These are phyloP conservation scores for Globisporangium parvum DNA, from an alignment of 352 stramenopile species.

Conservation along the genomic window DNA sequence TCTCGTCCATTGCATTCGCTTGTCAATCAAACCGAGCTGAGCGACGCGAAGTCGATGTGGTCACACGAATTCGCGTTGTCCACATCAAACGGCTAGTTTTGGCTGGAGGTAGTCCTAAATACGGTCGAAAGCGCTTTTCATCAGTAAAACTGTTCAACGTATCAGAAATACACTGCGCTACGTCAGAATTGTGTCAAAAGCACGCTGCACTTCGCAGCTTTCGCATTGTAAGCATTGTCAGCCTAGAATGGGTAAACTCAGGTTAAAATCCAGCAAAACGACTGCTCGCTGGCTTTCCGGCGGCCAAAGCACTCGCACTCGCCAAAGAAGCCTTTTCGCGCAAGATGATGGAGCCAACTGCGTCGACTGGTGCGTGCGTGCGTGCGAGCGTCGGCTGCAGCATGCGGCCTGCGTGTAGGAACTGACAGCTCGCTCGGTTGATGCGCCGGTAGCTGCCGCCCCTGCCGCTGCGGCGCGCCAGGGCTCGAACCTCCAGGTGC, in stretches of 20 bases:
- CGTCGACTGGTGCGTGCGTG: constrained; percentile 7
- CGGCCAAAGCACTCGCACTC: not conserved
- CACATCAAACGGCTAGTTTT: not conserved
- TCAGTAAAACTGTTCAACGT: no score
- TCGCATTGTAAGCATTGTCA: not conserved
- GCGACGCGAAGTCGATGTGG: no score
- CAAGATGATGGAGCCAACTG: constrained; percentile 19
- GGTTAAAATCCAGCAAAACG: not conserved
- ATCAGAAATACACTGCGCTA: not conserved
- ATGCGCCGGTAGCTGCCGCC: constrained; percentile 1
- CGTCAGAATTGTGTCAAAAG: not conserved
- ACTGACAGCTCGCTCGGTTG: not conserved
- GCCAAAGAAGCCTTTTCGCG: not conserved
- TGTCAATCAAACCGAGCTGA: not conserved
- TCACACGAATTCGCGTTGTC: no score
- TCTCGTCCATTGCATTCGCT: constrained; percentile 44
- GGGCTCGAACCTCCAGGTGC: constrained; percentile 51
- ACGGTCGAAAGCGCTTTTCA: no score
- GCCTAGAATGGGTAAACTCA: not conserved
- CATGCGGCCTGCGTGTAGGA: not conserved
- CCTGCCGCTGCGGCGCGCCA: constrained; percentile 20
- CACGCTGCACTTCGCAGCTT: not conserved
- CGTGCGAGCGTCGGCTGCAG: not conserved
- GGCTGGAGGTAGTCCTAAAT: no score
- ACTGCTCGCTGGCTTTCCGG: not conserved